Percentiles rank a stretch among this genome's conserved stretches.
Evolutionary conservation across 257 asterid species (phyloP).

Genomic region (Solanum ossicruentum): DNA sequence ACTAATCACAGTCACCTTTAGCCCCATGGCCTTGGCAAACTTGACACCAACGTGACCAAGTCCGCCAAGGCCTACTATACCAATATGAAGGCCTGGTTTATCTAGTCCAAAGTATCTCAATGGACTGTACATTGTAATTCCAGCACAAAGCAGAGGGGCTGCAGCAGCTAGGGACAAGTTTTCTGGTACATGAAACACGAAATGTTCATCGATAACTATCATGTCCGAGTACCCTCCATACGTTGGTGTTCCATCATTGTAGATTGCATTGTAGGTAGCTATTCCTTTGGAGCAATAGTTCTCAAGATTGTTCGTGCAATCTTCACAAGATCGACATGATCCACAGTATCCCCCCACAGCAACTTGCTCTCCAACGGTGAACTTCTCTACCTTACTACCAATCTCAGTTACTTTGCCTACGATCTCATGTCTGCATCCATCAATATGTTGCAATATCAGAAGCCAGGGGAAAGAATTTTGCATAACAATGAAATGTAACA

Average conservation of each 20-base stretch:
- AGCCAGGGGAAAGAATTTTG: no score
- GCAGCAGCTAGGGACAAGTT: neutral
- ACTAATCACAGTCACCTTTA: conserved; percentile 5
- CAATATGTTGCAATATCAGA: neutral
- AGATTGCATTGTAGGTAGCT: neutral
- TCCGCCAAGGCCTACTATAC: conserved; percentile 8
- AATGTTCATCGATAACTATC: conserved; percentile 3
- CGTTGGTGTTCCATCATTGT: neutral
- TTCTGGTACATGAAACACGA: neutral
- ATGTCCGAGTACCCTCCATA: conserved; percentile 5
- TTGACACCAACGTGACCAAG: conserved; percentile 10
- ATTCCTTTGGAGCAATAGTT: neutral
- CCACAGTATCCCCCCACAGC: conserved; percentile 29
- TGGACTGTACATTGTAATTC: neutral
- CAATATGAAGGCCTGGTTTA: neutral
- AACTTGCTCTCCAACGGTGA: conserved; percentile 27
- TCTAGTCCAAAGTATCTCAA: neutral
- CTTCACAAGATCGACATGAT: conserved; percentile 25
- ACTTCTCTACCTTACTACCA: conserved; percentile 11
- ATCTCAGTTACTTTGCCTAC: conserved; percentile 4
- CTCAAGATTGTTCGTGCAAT: conserved; percentile 14
- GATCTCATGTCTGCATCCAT: conserved; percentile 9
- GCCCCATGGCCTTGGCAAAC: conserved; percentile 6
- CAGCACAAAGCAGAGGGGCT: conserved; percentile 6
- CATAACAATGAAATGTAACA: no score